These are phyloP conservation scores for Calonectria pseudoreteaudii DNA, from an alignment of 2,329 filamentous ascomycete species.

Conservation along the genomic window DNA sequence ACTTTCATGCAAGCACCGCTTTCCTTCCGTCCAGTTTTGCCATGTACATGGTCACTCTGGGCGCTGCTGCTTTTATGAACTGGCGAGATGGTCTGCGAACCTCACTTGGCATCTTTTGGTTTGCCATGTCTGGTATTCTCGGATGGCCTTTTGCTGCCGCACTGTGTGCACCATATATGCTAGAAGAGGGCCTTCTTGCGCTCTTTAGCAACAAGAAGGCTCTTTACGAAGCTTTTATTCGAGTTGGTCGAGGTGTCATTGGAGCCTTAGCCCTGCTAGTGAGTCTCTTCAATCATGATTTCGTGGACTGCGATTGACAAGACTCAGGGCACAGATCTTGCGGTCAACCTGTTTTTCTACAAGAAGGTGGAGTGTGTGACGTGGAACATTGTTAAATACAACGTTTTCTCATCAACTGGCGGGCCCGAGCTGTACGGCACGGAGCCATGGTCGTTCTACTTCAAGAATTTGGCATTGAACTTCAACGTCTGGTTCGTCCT, in stretches of 20 bases:
- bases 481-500: slow-evolving; percentile 96
- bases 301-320: background rate
- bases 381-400: slow-evolving; percentile 96
- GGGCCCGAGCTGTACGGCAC: slow-evolving; percentile 95
- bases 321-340: slow-evolving; percentile 73
- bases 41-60: slow-evolving; percentile 93
- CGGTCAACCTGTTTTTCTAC: slow-evolving; percentile 87
- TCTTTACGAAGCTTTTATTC: slow-evolving; percentile 68
- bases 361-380: slow-evolving; percentile 81
- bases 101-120: slow-evolving; percentile 88
- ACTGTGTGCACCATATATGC: slow-evolving; percentile 81
- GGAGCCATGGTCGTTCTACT: slow-evolving; percentile 97
- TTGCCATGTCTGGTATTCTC: slow-evolving; percentile 84
- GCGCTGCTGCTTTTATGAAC: slow-evolving; percentile 90
- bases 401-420: slow-evolving; percentile 84
- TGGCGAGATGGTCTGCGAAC: slow-evolving; percentile 85
- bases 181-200: slow-evolving; percentile 77
- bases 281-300: slow-evolving; percentile 46
- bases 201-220: slow-evolving; percentile 67
- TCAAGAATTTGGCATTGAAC: slow-evolving; percentile 90
- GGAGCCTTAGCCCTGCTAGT: slow-evolving; percentile 78
- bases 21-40: slow-evolving; percentile 95
- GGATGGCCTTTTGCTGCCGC: slow-evolving; percentile 96
- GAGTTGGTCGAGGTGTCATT: slow-evolving; percentile 75
- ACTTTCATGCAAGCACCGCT: slow-evolving; percentile 90